Evolutionary conservation across 371 early-diverging fungal genomes (phyloP).

Genomic region (Mycotypha africana): DNA sequence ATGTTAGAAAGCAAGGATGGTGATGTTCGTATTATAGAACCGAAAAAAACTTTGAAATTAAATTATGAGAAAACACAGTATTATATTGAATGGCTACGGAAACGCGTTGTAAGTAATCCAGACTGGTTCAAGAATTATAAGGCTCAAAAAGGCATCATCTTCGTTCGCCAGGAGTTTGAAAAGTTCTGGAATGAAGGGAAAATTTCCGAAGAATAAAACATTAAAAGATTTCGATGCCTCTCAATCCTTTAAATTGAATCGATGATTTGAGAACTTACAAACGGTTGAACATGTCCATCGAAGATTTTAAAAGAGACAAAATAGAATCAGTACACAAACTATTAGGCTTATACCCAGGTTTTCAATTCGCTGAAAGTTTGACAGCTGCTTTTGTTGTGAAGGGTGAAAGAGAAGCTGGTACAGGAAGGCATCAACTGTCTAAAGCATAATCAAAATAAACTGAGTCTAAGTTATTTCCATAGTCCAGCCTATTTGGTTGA

Average conservation of each 20-base stretch:
- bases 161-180: slow-evolving; percentile 68
- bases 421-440: too few species aligned
- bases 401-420: slow-evolving; percentile 4
- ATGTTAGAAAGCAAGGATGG: slow-evolving; percentile 25
- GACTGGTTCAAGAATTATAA: slow-evolving; percentile 63
- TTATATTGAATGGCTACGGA: slow-evolving; percentile 76
- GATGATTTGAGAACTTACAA: too few species aligned
- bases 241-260: too few species aligned
- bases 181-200: slow-evolving; percentile 8
- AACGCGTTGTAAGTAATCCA: slow-evolving; percentile 57
- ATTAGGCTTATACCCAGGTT: background rate
- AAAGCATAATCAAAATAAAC: too few species aligned
- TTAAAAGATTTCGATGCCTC: too few species aligned
- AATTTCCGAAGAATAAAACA: too few species aligned
- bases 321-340: background rate
- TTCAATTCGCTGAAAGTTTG: slow-evolving; percentile 4
- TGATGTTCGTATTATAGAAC: background rate
- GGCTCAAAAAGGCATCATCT: slow-evolving; percentile 76
- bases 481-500: too few species aligned
- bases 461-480: too few species aligned
- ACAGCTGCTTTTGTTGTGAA: slow-evolving; percentile 4
- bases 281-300: background rate
- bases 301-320: background rate
- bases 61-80: slow-evolving; percentile 50
- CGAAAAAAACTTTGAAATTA: background rate